Conservation (phyloP, 208 protist species). For the Crithidia thermophila region DNA sequence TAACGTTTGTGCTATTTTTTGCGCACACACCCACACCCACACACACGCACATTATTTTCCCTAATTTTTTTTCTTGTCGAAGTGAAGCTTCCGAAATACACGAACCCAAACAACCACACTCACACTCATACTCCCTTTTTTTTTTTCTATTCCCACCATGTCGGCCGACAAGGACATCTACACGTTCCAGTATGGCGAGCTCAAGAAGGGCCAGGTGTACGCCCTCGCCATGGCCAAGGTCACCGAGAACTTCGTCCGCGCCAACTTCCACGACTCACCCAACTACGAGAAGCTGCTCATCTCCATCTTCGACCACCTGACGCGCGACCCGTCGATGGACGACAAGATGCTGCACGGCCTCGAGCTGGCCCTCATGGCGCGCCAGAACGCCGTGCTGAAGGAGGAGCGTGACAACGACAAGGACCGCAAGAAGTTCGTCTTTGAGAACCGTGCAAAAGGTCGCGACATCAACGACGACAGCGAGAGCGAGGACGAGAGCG, state of each 20-base stretch:
- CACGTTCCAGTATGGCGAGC: conserved; percentile 83
- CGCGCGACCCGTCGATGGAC: conserved; percentile 36
- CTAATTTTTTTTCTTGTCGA: background rate
- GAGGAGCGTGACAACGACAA: conserved; percentile 72
- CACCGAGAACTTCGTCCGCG: conserved; percentile 57
- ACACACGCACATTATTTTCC: background rate
- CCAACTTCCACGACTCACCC: conserved; percentile 48
- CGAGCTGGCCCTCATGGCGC: conserved; percentile 45
- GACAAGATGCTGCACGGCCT: conserved; percentile 48
- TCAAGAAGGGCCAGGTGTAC: conserved; percentile 46
- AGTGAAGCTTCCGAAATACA: background rate
- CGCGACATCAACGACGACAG: conserved; percentile 57
- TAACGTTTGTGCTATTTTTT: background rate
- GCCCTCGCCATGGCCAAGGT: conserved; percentile 74
- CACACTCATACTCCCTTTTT: background rate
- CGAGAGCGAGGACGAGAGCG: conserved; percentile 44
- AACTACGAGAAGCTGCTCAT: conserved; percentile 66
- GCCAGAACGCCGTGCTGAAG: conserved; percentile 58
- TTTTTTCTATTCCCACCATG: conserved; percentile 26
- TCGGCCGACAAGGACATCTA: conserved; percentile 47
- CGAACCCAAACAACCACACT: background rate
- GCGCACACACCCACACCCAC: background rate
- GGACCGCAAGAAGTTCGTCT: conserved; percentile 50
- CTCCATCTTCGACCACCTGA: conserved; percentile 47
- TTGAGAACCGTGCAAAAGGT: conserved; percentile 43